Percentiles rank a stretch among this genome's conserved stretches.
Evolutionary conservation across 2,329 filamentous ascomycete species (phyloP).

Genomic region (Fonsecaea nubica): DNA sequence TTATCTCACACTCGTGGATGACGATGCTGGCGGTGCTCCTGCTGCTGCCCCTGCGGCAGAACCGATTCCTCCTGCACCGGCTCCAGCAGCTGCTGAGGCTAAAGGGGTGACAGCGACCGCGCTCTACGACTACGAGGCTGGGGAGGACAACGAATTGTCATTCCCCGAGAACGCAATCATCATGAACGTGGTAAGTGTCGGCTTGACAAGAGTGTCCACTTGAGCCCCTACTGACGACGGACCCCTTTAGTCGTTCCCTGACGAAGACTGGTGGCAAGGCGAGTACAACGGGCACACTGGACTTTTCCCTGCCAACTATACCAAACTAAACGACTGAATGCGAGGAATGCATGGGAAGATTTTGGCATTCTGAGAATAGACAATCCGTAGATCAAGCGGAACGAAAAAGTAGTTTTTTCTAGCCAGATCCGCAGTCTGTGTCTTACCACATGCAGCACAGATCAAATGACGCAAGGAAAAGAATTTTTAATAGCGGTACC

Average conservation of each 20-base stretch:
- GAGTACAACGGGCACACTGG: constrained; percentile 79
- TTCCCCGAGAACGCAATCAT: constrained; percentile 91
- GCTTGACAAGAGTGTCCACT: neutral
- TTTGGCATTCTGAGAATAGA: constrained; percentile 4
- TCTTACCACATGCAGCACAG: neutral
- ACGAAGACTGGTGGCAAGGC: constrained; percentile 99
- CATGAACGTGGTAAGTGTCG: constrained; percentile 71
- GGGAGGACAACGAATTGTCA: constrained; percentile 84
- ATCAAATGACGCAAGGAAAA: constrained; percentile 12
- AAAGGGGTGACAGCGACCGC: constrained; percentile 76
- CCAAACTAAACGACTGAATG: constrained; percentile 50
- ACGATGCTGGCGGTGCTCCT: constrained; percentile 45
- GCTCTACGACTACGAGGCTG: constrained; percentile 94
- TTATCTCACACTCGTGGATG: constrained; percentile 83
- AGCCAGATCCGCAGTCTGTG: neutral
- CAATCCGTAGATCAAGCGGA: constrained; percentile 7
- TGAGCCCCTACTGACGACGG: neutral
- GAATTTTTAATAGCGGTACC: neutral
- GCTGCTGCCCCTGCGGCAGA: constrained; percentile 48
- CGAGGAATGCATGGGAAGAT: neutral
- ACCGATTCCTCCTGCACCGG: constrained; percentile 43
- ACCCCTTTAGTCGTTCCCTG: constrained; percentile 78
- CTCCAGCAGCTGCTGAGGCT: constrained; percentile 42
- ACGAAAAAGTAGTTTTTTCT: constrained; percentile 10
- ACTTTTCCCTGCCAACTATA: constrained; percentile 72